Conservation (phyloP, 768 basidiomycete genomes). For the Plicaturopsis crispa region DNA sequence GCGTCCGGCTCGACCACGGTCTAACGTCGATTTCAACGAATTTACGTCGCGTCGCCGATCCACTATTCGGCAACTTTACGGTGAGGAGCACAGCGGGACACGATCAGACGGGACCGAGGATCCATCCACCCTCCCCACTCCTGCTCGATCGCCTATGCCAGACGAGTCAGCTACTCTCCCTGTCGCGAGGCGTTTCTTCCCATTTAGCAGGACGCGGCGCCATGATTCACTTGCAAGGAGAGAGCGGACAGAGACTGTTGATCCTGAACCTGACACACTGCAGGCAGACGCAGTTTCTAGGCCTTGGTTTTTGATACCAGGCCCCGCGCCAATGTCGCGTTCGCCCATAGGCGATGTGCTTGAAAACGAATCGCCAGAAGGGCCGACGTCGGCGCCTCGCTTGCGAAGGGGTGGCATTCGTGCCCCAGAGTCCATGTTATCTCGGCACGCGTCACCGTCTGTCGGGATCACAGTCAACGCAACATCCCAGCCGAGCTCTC, state of each 20-base stretch:
- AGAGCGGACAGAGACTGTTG: too few species aligned
- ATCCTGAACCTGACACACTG: too few species aligned
- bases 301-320: too few species aligned
- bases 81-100: too few species aligned
- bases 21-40: slow-evolving; percentile 65
- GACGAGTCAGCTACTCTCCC: slow-evolving; percentile 6
- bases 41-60: slow-evolving; percentile 62
- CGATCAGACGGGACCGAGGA: too few species aligned
- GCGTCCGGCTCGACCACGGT: slow-evolving; percentile 41
- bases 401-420: slow-evolving; percentile 62
- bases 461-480: slow-evolving; percentile 4
- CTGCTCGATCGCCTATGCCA: slow-evolving; percentile 15
- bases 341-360: too few species aligned
- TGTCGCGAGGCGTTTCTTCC: slow-evolving; percentile 47
- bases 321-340: too few species aligned
- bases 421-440: slow-evolving; percentile 53
- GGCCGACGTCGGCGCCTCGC: too few species aligned
- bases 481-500: slow-evolving; percentile 6
- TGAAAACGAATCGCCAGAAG: too few species aligned
- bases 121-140: too few species aligned
- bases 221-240: slow-evolving; percentile 23
- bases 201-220: slow-evolving; percentile 38
- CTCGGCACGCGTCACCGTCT: slow-evolving; percentile 39
- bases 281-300: too few species aligned
- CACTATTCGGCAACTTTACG: slow-evolving; percentile 29